Percentiles rank a stretch among this genome's conserved stretches.
Evolutionary conservation across 2,329 filamentous ascomycete genomes (phyloP).

Genomic region (Lomentospora prolificans): DNA sequence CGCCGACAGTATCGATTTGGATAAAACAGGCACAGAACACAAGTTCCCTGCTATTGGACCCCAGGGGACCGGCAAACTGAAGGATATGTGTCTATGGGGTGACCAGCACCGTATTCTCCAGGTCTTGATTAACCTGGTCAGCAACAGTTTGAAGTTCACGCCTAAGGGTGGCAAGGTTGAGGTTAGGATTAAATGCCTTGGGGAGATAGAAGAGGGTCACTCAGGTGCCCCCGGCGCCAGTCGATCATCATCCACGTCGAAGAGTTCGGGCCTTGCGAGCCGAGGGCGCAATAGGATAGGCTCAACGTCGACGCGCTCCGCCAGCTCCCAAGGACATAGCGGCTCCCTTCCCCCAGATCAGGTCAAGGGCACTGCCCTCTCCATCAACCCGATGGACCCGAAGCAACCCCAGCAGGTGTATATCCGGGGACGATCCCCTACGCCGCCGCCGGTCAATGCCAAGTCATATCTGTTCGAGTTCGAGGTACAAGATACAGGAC

Average conservation of each 20-base stretch:
- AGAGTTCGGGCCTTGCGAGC: conserved; percentile 31
- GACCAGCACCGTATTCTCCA: conserved; percentile 86
- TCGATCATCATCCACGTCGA: conserved; percentile 43
- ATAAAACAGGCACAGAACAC: conserved; percentile 13
- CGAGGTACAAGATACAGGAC: conserved; percentile 79
- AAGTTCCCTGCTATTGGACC: conserved; percentile 52
- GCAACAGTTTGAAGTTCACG: conserved; percentile 88
- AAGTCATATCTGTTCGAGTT: conserved; percentile 73
- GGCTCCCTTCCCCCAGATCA: conserved; percentile 17
- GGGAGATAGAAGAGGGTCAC: conserved; percentile 38
- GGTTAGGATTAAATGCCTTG: conserved; percentile 64
- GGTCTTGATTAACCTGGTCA: conserved; percentile 87
- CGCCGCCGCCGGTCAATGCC: conserved; percentile 50
- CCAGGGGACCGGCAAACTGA: conserved; percentile 55
- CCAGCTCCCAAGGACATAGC: conserved; percentile 25
- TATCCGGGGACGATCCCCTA: conserved; percentile 45
- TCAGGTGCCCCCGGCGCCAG: conserved; percentile 30
- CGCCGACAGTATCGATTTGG: not conserved
- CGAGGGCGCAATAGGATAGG: conserved; percentile 34
- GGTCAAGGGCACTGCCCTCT: conserved; percentile 40
- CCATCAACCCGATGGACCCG: conserved; percentile 54
- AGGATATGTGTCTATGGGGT: conserved; percentile 85
- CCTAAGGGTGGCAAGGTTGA: conserved; percentile 65
- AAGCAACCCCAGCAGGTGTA: conserved; percentile 37
- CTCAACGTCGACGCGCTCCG: conserved; percentile 40